Evolutionary conservation across 768 basidiomycete species (phyloP), one percentile per base, ranked within the genome.

Genomic region (Leccinum barrowsii): DNA sequence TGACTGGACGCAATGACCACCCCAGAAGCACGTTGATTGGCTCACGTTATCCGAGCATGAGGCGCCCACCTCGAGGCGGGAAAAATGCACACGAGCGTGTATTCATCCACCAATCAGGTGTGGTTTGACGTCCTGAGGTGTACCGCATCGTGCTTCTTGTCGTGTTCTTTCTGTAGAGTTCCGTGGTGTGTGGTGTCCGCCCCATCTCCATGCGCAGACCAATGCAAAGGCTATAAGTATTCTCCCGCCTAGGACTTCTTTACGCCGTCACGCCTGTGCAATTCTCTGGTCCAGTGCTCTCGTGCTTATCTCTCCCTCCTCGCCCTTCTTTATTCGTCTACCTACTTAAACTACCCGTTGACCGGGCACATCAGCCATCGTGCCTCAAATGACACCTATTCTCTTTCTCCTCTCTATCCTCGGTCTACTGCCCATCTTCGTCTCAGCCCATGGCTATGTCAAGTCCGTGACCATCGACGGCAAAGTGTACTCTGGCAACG

Each of bases 391-490:
- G 69, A 49, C 28, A 13, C 58, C 24, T 37, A 10, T 67, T 53
- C 53, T 65, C 40, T 47, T 58, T 5, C 1, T 52, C 50, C 35
- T 64, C 48, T 28, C 61, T 24, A n/a, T 63, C 24, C 24, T 63
- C 11, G 51, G 59, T 26, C 46, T 66, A 24, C 32, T 69, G 1
- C 62, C 69, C 6, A 21, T 61, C 21, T 28, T 70, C 34, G 70
- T 67, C 50, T 67, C 65, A 13, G 70, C 74, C 21, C 73, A 73
- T 34, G 73, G 73, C n/a, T 73, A 62, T 30, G 56, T 73, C 22
- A 60, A 58, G 22, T 63, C 71, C 21, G 70, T 73, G 42, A 60
- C 59, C 34, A 72, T 73, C 26, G 67, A 69, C 42, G 74, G 74
- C 17, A 53, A 61, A 54, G 40, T 53, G 1, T 73, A 74, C 34